phyloP scores from a whole-genome alignment of 148 eudicot species.

The Cornus florida region DNA sequence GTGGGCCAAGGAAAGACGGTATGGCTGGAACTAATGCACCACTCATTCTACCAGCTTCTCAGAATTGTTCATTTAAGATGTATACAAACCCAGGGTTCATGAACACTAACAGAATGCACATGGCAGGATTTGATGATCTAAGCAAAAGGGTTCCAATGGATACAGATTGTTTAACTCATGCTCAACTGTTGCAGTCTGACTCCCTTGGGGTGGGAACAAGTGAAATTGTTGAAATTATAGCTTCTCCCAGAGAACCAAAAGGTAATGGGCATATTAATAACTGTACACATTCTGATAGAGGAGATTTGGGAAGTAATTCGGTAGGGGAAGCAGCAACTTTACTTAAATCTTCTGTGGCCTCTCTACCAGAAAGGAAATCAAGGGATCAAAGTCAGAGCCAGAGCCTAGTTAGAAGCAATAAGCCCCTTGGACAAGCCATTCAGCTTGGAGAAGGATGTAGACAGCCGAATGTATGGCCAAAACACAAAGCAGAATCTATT shows the following conservation, averaged over 20 bases:
- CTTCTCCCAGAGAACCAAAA: conserved; percentile 46
- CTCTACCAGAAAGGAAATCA: conserved; percentile 37
- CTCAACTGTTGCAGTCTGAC: conserved; percentile 8
- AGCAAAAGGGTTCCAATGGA: conserved; percentile 21
- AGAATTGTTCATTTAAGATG: conserved; percentile 30
- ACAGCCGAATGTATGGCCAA: conserved; percentile 76
- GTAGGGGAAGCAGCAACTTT: conserved; percentile 20
- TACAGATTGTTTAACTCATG: conserved; percentile 20
- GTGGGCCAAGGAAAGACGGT: conserved; percentile 43
- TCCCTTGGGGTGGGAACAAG: conserved; percentile 33
- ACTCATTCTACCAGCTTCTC: conserved; percentile 34
- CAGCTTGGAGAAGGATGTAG: conserved; percentile 79
- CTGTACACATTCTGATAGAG: conserved; percentile 20
- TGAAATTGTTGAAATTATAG: conserved; percentile 68
- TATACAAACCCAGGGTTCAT: conserved; percentile 17
- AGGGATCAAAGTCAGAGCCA: conserved; percentile 46
- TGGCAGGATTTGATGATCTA: conserved; percentile 25
- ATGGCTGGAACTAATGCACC: conserved; percentile 30
- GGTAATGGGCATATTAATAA: conserved; percentile 19
- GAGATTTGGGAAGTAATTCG: too few relatives aligned
- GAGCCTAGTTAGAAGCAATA: conserved; percentile 75
- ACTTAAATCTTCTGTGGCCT: conserved; percentile 14
- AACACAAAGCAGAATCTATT: conserved; percentile 81
- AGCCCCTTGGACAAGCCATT: conserved; percentile 86
- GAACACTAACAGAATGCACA: conserved; percentile 17